phyloP scores from a whole-genome alignment of 495 filamentous ascomycete genomes.

The Aspergillus funiculosus region DNA sequence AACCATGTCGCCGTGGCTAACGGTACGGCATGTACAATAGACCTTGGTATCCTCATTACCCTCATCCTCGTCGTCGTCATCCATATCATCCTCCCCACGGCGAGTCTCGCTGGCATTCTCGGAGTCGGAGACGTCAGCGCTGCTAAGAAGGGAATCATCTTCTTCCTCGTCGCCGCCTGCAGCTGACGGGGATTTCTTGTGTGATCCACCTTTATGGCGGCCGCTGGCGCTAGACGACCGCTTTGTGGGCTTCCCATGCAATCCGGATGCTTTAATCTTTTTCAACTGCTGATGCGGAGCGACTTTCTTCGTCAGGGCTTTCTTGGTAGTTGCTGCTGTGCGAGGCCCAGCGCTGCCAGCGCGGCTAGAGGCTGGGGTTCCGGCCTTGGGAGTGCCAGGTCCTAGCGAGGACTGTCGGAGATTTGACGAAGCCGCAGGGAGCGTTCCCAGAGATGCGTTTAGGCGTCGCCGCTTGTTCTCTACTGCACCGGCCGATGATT shows the following conservation, averaged over 20 bases:
- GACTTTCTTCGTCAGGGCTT: constrained; percentile 56
- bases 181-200: constrained; percentile 54
- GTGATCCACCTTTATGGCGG: constrained; percentile 27
- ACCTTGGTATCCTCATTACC: constrained; percentile 82
- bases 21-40: constrained; percentile 88
- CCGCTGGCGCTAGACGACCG: constrained; percentile 42
- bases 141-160: constrained; percentile 53
- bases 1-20: constrained; percentile 96
- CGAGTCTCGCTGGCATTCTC: constrained; percentile 37
- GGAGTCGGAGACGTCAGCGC: constrained; percentile 46
- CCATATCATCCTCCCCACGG: constrained; percentile 51
- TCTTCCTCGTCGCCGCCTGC: constrained; percentile 61
- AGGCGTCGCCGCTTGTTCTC: constrained; percentile 69
- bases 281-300: constrained; percentile 61
- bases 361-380: constrained; percentile 55
- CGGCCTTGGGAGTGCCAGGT: constrained; percentile 79
- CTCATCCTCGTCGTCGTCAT: constrained; percentile 71
- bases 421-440: constrained; percentile 65
- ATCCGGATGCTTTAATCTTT: constrained; percentile 39
- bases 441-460: constrained; percentile 55
- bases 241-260: constrained; percentile 50
- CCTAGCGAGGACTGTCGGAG: constrained; percentile 78
- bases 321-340: constrained; percentile 48
- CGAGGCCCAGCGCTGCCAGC: constrained; percentile 71
- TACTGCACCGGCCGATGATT: constrained; percentile 68